Conservation (phyloP, 1,284 basidiomycete species). For the Leccinum holopus region DNA sequence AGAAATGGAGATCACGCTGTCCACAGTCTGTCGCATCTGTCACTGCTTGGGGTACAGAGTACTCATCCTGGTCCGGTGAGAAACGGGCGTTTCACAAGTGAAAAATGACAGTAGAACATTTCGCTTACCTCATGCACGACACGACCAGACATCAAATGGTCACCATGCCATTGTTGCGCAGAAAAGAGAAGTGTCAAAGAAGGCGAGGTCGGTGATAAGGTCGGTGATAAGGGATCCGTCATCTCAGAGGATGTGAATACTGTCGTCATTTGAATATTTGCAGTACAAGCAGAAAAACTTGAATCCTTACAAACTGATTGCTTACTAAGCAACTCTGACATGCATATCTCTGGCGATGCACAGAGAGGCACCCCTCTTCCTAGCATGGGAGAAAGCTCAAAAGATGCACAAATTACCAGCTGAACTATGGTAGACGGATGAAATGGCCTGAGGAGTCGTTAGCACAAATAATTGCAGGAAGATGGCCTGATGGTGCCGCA, state of each 20-base stretch:
- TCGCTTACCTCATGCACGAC: background rate
- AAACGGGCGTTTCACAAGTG: background rate
- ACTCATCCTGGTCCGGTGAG: background rate
- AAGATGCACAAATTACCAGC: conserved; percentile 17
- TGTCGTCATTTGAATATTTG: too few relatives aligned
- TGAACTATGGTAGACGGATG: conserved; percentile 1
- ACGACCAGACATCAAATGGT: background rate
- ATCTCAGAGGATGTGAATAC: background rate
- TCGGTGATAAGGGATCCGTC: too few relatives aligned
- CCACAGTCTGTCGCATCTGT: conserved; percentile 3
- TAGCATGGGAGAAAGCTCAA: conserved; percentile 14
- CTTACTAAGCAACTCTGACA: conserved; percentile 6
- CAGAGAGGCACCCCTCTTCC: conserved; percentile 11
- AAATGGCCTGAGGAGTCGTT: conserved; percentile 9
- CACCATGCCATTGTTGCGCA: background rate
- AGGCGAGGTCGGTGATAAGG: background rate
- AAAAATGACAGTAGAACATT: background rate
- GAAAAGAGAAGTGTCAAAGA: conserved; percentile 6
- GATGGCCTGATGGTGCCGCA: background rate
- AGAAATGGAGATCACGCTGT: background rate
- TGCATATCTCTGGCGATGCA: background rate
- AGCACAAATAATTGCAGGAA: background rate
- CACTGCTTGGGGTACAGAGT: background rate
- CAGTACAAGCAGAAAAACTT: too few relatives aligned
- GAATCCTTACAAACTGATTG: background rate